Conservation (phyloP, 192 early-diverging fungal genomes). For the Spinellus fusiger region DNA sequence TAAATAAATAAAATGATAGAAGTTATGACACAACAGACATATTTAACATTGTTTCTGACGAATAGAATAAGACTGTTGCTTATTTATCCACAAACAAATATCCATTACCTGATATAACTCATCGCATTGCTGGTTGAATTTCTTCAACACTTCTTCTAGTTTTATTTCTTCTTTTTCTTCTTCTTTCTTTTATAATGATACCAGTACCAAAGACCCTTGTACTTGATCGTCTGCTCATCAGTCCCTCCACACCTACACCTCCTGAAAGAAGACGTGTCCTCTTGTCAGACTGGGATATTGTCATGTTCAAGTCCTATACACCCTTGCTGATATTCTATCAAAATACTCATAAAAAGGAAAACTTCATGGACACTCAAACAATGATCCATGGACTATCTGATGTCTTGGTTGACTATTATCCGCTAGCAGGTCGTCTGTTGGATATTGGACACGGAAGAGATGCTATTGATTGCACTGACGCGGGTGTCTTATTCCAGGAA, state of each 20-base stretch:
- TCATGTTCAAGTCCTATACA: slow-evolving; percentile 29
- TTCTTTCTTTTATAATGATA: not conserved
- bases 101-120: not conserved
- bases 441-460: slow-evolving; percentile 25
- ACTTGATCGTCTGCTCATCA: slow-evolving; percentile 2
- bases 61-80: too few species aligned
- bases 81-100: not conserved
- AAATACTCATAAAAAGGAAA: not conserved
- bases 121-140: not conserved
- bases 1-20: not conserved
- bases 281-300: slow-evolving; percentile 24
- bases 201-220: too few species aligned
- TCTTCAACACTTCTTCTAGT: not conserved
- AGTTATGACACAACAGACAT: too few species aligned
- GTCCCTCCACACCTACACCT: slow-evolving; percentile 7
- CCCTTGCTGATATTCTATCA: slow-evolving; percentile 19
- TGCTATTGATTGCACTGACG: slow-evolving; percentile 16
- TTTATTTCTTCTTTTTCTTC: slow-evolving; percentile 3
- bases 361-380: slow-evolving; percentile 11
- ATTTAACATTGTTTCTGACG: too few species aligned
- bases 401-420: slow-evolving; percentile 17
- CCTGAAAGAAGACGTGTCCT: not conserved
- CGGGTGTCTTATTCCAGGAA: slow-evolving; percentile 25
- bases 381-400: slow-evolving; percentile 1
- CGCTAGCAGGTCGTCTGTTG: slow-evolving; percentile 13